phyloP scores from a whole-genome alignment of 306 rosid species.

The Cicer pinnatifidum region DNA sequence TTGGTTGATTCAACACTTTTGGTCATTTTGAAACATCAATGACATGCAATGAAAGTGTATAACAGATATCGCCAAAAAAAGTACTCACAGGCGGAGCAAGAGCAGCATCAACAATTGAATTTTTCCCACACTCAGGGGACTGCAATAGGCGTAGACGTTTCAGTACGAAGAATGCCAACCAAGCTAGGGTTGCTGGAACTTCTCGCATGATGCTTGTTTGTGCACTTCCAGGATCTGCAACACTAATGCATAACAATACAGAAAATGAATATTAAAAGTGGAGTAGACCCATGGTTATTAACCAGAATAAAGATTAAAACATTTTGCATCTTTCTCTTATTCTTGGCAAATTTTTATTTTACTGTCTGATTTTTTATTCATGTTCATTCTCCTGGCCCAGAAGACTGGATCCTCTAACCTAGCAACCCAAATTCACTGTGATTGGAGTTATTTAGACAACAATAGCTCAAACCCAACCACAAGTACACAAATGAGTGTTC shows the following conservation, averaged over 20 bases:
- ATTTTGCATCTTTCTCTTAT: slow-evolving; percentile 5
- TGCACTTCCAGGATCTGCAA: slow-evolving; percentile 84
- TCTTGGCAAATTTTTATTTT: neutral
- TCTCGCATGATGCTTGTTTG: slow-evolving; percentile 80
- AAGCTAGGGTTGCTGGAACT: slow-evolving; percentile 63
- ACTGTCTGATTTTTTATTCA: slow-evolving; percentile 23
- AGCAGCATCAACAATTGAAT: slow-evolving; percentile 77
- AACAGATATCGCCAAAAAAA: slow-evolving; percentile 7
- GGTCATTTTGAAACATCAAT: slow-evolving; percentile 30
- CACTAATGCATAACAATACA: slow-evolving; percentile 56
- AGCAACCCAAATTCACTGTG: slow-evolving; percentile 28
- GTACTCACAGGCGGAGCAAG: slow-evolving; percentile 75
- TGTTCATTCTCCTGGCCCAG: neutral
- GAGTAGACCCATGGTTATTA: slow-evolving; percentile 25
- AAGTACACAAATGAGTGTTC: slow-evolving; percentile 25
- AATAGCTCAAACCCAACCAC: slow-evolving; percentile 5
- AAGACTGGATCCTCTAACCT: slow-evolving; percentile 16
- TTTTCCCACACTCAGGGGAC: slow-evolving; percentile 62
- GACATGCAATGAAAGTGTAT: slow-evolving; percentile 23
- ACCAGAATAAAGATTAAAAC: slow-evolving; percentile 22
- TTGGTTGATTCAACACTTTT: neutral
- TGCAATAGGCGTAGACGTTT: slow-evolving; percentile 61
- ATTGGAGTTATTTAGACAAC: slow-evolving; percentile 21
- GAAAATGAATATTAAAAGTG: slow-evolving; percentile 31
- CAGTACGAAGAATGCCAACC: slow-evolving; percentile 53